Evolutionary conservation across 371 early-diverging fungal species (phyloP).

Genomic region (Lichtheimia ornata): DNA sequence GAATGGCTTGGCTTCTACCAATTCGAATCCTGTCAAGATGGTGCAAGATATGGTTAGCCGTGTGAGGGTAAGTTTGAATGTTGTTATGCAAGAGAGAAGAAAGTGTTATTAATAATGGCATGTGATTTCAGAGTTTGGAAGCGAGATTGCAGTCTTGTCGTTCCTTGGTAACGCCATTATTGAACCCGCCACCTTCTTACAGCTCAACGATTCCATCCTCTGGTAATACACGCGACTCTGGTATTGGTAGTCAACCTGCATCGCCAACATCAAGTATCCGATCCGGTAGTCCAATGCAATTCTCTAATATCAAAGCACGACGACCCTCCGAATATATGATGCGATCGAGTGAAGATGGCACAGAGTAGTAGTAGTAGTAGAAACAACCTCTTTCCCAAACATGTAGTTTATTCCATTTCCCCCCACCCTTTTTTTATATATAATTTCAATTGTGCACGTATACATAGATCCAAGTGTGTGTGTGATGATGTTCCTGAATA

Average conservation of each 20-base stretch:
- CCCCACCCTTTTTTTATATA: no score
- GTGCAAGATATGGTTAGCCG: conserved; percentile 76
- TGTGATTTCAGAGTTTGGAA: conserved; percentile 50
- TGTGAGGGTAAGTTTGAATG: conserved; percentile 54
- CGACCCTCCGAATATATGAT: conserved; percentile 52
- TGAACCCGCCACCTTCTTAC: conserved; percentile 63
- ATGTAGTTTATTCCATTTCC: no score
- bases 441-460: no score
- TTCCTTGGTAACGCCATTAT: conserved; percentile 63
- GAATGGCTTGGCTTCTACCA: conserved; percentile 22
- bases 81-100: background rate
- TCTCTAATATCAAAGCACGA: conserved; percentile 47
- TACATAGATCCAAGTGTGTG: no score
- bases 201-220: conserved; percentile 40
- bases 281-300: conserved; percentile 40
- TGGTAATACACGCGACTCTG: conserved; percentile 10
- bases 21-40: conserved; percentile 64
- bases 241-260: conserved; percentile 23
- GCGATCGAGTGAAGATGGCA: conserved; percentile 13
- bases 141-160: conserved; percentile 68
- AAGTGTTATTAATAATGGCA: background rate
- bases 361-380: background rate
- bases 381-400: background rate
- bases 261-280: conserved; percentile 35
- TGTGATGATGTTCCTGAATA: no score